Evolutionary conservation across 1,284 basidiomycete genomes (phyloP), one percentile per base, ranked within the genome.

Genomic region (Cutaneotrichosporon spelunceum): DNA sequence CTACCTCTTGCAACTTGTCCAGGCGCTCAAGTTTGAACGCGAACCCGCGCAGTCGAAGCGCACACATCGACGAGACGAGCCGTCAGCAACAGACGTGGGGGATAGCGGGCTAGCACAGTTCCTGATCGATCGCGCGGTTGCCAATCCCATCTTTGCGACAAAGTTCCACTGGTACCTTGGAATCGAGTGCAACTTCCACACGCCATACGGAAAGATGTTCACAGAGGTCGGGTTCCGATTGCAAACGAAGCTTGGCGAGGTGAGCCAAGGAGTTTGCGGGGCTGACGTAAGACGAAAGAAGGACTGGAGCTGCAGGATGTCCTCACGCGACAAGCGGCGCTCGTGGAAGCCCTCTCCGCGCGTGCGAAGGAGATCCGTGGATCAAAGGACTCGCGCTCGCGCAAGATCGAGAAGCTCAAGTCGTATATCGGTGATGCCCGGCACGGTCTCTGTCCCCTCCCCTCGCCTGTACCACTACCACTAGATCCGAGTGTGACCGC

Each of bases 81-180:
- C 61, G 9, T 24, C 45, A 2, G 45, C 55, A 7, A 62, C 61
- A 10, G 65, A 69, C 5, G 88, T 90, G 61, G 88, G 90, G 48
- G 89, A 91, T 67, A 90, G 88, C 71, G 89, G 90, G 1, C 81
- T 97, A 1, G 88, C 91, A 0, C 91, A 94, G 70, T 97, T 98
- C 73, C 83, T 99, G 55, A 92, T 98, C 57, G 81, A 85, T 5
- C 85, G 94, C 21, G 91, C 91, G 19, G 89, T 93, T 13, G 82
- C 84, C 57, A 95, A 96, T 71, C 83, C 84, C 1, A 84, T 93
- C 0, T 82, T 99, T 1, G 95, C 93, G 0, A 98, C 97, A 71
- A 85, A 90, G 29, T 83, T 99, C 63, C 90, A 96, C 74, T 99
- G 96, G 96, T 99, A 99, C 71, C 85, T 99, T 58, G 91, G 92